Conservation (phyloP, 2,329 filamentous ascomycete species). For the Talaromyces sp. region DNA sequence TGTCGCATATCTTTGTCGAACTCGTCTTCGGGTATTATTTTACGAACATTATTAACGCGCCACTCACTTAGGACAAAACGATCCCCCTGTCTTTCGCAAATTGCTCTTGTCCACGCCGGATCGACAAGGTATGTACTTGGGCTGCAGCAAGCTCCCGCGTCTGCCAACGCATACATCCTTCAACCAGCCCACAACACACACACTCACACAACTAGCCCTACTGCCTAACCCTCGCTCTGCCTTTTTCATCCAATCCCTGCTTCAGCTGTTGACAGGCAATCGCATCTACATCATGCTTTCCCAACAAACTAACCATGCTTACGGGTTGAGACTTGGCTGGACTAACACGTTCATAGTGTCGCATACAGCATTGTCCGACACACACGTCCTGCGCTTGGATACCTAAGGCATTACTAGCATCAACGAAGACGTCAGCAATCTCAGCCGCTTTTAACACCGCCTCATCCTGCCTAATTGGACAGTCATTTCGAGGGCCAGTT, state of each 20-base stretch:
- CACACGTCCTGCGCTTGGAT: constrained; percentile 1
- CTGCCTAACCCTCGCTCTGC: constrained; percentile 18
- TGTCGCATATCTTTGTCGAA: constrained; percentile 19
- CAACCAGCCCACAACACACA: constrained; percentile 27
- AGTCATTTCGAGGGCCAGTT: neutral
- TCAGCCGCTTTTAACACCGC: constrained; percentile 27
- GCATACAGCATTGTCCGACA: constrained; percentile 17
- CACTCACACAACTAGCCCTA: constrained; percentile 21
- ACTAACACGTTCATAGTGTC: constrained; percentile 23
- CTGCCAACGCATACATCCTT: constrained; percentile 42
- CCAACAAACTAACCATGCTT: neutral
- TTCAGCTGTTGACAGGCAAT: constrained; percentile 5
- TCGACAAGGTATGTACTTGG: constrained; percentile 37
- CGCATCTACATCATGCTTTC: neutral
- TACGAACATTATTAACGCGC: neutral
- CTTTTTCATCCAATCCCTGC: constrained; percentile 22
- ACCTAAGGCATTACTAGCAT: constrained; percentile 10
- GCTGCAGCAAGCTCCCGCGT: constrained; percentile 31
- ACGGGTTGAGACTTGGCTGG: neutral
- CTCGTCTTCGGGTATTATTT: constrained; percentile 9
- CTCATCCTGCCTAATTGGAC: constrained; percentile 23
- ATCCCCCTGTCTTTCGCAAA: neutral
- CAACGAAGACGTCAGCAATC: constrained; percentile 12
- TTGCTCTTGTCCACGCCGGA: constrained; percentile 24
- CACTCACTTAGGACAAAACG: neutral